Base-by-base conservation (phyloP, 2,329 filamentous ascomycete species). In the Plenodomus biglobosus region DNA sequence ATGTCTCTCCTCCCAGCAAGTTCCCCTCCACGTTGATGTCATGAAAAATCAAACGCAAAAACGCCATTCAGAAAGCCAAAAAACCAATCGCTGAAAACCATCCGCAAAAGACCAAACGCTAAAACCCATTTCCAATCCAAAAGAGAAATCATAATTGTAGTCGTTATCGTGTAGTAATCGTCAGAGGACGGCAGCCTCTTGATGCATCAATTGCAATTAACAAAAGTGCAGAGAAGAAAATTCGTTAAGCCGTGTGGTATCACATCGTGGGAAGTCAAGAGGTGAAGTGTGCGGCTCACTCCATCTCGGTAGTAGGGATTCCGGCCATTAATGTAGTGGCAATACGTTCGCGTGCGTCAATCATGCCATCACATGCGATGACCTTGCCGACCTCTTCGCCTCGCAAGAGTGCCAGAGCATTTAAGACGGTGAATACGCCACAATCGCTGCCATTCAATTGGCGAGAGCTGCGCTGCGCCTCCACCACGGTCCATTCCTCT, bases 351-450 rank as follows among this genome's bases (percentile, higher is more conserved):
- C 85, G 78, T 58, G 87, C 85, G 41, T 77, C 69, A 1, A 76
- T 73, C 77, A 89, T 81, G 45, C 87, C 80, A 0, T 65, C 55
- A 30, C 79, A 71, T 1, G 68, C 58, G 48, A 87, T 84, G 21
- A 74, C 73, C 8, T 58, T 58, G 1, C 46, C 55, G 6, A 69
- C 66, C 6, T 73, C 66, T 11, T 73, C 60, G 1, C 72, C 75
- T 15, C 73, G 68, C 2, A 77, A 70, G 24, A 76, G 61, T 46
- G 84, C 87, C 40, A 90, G 79, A 15, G 82, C 85, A 62, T 92
- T 92, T 16, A 87, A 82, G 56, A 89, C 83, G 13, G 85, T 82
- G 65, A 90, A 89, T 3, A 90, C 82, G n/a, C 88, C 88, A 58
- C 88, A 92, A 65, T 92, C 88, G 62, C 80, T 83, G 1, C 80